phyloP scores from a whole-genome alignment of 768 basidiomycete genomes.

The Tylopilus subfusipes region DNA sequence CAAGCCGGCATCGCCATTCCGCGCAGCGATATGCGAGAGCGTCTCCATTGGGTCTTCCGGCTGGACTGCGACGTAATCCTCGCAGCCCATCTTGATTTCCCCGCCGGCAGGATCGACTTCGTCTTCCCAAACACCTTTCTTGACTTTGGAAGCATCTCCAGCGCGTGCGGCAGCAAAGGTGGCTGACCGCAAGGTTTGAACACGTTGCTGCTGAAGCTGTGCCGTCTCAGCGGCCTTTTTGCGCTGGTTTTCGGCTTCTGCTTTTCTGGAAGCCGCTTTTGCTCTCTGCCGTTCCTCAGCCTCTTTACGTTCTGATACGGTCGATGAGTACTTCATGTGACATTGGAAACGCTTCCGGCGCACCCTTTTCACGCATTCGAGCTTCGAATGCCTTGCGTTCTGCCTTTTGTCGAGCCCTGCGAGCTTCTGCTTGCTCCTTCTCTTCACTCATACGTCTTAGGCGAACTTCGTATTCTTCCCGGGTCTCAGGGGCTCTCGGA shows the following conservation, averaged over 20 bases:
- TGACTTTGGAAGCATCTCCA: conserved; percentile 50
- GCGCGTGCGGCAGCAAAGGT: conserved; percentile 64
- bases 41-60: conserved; percentile 63
- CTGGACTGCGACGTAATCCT: conserved; percentile 42
- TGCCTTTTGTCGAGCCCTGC: conserved; percentile 43
- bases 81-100: conserved; percentile 57
- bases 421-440: conserved; percentile 50
- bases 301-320: conserved; percentile 41
- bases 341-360: conserved; percentile 3
- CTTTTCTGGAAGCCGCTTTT: conserved; percentile 55
- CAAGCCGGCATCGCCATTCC: conserved; percentile 52
- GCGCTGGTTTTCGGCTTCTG: conserved; percentile 47
- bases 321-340: conserved; percentile 13
- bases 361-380: conserved; percentile 52
- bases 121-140: conserved; percentile 66
- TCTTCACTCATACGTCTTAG: conserved; percentile 49
- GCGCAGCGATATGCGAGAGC: conserved; percentile 63
- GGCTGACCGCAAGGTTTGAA: conserved; percentile 55
- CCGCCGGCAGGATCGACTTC: conserved; percentile 69
- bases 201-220: conserved; percentile 43
- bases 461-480: conserved; percentile 52
- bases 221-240: conserved; percentile 46
- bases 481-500: conserved; percentile 38
- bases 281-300: conserved; percentile 57
- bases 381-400: conserved; percentile 44